These are phyloP conservation scores for Bruguiera gymnorhiza DNA, from an alignment of 345 rosid species.

Conservation along the genomic window DNA sequence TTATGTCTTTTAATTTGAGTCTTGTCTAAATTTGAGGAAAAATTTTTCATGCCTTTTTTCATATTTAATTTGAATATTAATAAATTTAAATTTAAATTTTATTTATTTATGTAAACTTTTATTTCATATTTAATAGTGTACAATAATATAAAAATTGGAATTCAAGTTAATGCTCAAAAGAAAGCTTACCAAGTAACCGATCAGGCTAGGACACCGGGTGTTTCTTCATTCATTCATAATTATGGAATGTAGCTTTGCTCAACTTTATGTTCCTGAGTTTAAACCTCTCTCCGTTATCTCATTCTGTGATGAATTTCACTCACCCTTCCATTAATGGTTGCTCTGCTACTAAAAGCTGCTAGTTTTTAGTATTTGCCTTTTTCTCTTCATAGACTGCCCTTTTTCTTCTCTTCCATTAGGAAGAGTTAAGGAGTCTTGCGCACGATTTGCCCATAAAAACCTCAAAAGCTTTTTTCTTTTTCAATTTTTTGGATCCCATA, in stretches of 20 bases:
- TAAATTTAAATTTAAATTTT: no score
- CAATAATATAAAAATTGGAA: no score
- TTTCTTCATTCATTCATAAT: conserved; percentile 15
- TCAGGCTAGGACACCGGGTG: no score
- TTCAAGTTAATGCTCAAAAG: no score
- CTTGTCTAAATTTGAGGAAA: neutral
- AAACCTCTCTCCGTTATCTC: no score
- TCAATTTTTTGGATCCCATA: neutral
- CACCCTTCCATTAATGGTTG: neutral
- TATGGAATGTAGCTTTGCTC: conserved; percentile 35
- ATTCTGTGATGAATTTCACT: neutral
- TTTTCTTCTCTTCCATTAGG: neutral
- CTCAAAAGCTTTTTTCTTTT: neutral
- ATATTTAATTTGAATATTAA: no score
- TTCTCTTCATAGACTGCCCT: neutral
- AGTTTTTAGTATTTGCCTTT: conserved; percentile 3
- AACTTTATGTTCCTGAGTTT: conserved; percentile 22
- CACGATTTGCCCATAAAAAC: neutral
- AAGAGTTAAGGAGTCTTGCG: neutral
- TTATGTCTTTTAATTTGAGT: no score
- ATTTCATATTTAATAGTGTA: no score
- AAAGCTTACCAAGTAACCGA: no score
- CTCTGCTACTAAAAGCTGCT: neutral
- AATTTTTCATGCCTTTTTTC: no score
- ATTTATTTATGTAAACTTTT: no score